Evolutionary conservation across 768 basidiomycete species (phyloP).

Genomic region (Tubosaeta brunneosetosa): DNA sequence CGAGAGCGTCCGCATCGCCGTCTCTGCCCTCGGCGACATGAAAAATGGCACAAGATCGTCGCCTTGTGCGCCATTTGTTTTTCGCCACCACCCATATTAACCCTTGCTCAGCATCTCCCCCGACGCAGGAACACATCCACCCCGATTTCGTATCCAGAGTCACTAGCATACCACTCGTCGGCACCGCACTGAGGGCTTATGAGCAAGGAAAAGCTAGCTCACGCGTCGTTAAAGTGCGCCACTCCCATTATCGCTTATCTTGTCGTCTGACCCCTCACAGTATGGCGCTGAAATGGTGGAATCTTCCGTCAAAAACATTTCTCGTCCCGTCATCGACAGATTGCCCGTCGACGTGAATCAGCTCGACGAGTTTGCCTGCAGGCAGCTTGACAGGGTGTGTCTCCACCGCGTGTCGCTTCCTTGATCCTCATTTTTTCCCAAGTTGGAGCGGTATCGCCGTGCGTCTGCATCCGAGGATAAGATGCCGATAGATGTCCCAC

Average conservation of each 20-base stretch:
- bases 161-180: constrained; percentile 66
- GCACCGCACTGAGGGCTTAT: constrained; percentile 66
- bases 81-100: not conserved
- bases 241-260: not conserved
- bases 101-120: not conserved
- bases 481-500: constrained; percentile 17
- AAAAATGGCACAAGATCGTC: constrained; percentile 38
- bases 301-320: constrained; percentile 74
- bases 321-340: constrained; percentile 75
- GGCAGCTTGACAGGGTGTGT: constrained; percentile 78
- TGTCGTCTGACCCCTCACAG: constrained; percentile 36
- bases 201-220: constrained; percentile 83
- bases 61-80: not conserved
- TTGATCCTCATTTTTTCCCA: not conserved
- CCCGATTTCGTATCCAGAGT: constrained; percentile 50
- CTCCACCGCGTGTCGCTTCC: not conserved
- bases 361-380: constrained; percentile 83
- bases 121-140: constrained; percentile 7
- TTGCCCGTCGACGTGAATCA: constrained; percentile 69
- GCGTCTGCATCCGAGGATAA: constrained; percentile 31
- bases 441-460: constrained; percentile 51
- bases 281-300: constrained; percentile 88
- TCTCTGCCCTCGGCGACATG: constrained; percentile 76
- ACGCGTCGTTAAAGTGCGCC: constrained; percentile 73
- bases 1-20: constrained; percentile 76